Conservation (phyloP, 1,139 yeast species). For the Candida sanyaensis region DNA sequence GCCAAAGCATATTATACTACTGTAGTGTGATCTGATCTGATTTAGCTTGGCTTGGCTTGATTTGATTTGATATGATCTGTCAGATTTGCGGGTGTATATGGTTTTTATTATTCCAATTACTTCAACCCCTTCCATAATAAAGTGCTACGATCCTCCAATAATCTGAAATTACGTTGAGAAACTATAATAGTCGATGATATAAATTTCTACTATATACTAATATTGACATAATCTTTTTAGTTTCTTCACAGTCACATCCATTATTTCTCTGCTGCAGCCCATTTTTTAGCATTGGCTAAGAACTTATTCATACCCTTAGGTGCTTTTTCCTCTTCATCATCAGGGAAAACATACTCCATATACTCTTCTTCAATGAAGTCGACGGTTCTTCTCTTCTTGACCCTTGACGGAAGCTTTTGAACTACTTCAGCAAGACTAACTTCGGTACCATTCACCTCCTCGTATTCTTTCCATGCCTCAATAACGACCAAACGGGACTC, state of each 20-base stretch:
- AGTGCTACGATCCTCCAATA: too few species aligned
- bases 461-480: conserved; percentile 70
- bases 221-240: too few species aligned
- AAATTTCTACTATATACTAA: too few species aligned
- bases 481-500: conserved; percentile 55
- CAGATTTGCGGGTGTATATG: too few species aligned
- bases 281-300: conserved; percentile 63
- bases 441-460: conserved; percentile 58
- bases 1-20: too few species aligned
- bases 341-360: conserved; percentile 69
- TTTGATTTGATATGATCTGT: too few species aligned
- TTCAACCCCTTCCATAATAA: too few species aligned
- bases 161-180: too few species aligned
- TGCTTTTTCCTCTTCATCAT: conserved; percentile 40
- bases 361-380: conserved; percentile 57
- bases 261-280: conserved; percentile 40
- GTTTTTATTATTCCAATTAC: too few species aligned
- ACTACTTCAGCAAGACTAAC: conserved; percentile 36
- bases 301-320: conserved; percentile 45
- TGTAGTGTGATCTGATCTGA: too few species aligned
- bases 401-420: conserved; percentile 57
- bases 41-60: too few species aligned
- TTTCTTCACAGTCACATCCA: not conserved
- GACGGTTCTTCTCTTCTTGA: conserved; percentile 45
- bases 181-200: too few species aligned